phyloP scores from a whole-genome alignment of 2,329 filamentous ascomycete species.

The Rutstroemia sp. region DNA sequence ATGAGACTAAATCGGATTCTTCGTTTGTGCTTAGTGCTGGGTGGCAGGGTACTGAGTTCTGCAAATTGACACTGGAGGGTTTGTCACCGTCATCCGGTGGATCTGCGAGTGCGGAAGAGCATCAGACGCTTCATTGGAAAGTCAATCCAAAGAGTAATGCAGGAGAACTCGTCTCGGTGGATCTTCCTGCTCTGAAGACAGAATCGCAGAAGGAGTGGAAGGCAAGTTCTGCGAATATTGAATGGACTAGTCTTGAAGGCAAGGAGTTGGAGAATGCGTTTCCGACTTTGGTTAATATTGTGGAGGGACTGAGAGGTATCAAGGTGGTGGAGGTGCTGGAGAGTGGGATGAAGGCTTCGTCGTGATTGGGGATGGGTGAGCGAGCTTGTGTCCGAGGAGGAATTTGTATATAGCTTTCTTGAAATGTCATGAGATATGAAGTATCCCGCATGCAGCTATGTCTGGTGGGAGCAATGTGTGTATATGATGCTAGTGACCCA shows the following conservation, averaged over 20 bases:
- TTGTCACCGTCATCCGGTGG: neutral
- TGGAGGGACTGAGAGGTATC: conserved; percentile 14
- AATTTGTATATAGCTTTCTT: too few relatives aligned
- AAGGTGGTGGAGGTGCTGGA: conserved; percentile 10
- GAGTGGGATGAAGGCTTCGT: neutral
- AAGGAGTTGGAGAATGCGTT: conserved; percentile 12
- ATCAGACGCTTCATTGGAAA: too few relatives aligned
- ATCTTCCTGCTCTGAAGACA: too few relatives aligned
- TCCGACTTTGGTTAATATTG: conserved; percentile 15
- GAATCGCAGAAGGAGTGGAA: conserved; percentile 12
- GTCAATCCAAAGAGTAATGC: too few relatives aligned
- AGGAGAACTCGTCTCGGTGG: too few relatives aligned
- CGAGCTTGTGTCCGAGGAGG: too few relatives aligned
- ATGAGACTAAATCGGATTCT: conserved; percentile 1
- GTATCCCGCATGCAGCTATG: too few relatives aligned
- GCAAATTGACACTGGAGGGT: conserved; percentile 8
- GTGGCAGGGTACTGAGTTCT: conserved; percentile 18
- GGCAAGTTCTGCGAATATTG: conserved; percentile 9
- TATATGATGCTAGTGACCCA: too few relatives aligned
- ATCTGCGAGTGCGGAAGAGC: too few relatives aligned
- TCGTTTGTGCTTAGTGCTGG: conserved; percentile 14
- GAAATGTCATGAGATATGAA: too few relatives aligned
- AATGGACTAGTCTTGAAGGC: conserved; percentile 13
- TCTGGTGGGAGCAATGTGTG: too few relatives aligned
- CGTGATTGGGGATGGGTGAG: neutral